Base-by-base conservation (phyloP, 2,329 filamentous ascomycete genomes). In the Zarea fungicola region DNA sequence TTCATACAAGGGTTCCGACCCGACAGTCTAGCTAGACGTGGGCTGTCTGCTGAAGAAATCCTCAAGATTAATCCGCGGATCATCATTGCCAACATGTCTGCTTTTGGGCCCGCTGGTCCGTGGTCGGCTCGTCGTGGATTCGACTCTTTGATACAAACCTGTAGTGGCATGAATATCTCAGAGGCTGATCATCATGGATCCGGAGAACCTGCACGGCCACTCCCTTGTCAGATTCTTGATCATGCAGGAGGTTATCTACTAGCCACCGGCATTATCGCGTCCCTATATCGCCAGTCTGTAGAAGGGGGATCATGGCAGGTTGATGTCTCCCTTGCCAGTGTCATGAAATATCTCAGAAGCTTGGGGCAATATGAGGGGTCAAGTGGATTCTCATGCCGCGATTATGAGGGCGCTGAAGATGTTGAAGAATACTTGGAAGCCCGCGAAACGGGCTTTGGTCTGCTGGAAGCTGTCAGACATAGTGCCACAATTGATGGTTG, bases 1-100 rank as follows among this genome's bases (percentile, higher is more conserved):
- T 67, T 87, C 18, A 69, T 67, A 13, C 81, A 87, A 58, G 82
- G 83, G 3, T 87, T 84, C 59, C 75, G 84, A 1, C 83, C 83
- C 0, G 80, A 81, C 2, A 75, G 75, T 11, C 65, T 85, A 16
- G 74, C 52, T 0, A 53, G 62, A 0, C 62, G 70, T 18, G 75
- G 75, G 0, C 55, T 63, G 5, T 64, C 62, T 0, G 55, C 62
- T 0, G 62, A 66, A 6, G 63, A 68, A 0, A 56, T 80, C 0
- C 54, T 60, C 2, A 54, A 57, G 19, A 41, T 65, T 4, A 74
- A 73, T 21, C 67, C 73, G 0, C 64, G 63, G 2, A 65, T 81
- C 11, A 65, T 81, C 22, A 63, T 69, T 5, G 77, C 75, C 2
- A 78, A 69, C 43, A 54, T 82, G 21, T 77, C 74, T 1, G 77